Conservation (phyloP, 345 rosid genomes). For the Boechera retrofracta region DNA sequence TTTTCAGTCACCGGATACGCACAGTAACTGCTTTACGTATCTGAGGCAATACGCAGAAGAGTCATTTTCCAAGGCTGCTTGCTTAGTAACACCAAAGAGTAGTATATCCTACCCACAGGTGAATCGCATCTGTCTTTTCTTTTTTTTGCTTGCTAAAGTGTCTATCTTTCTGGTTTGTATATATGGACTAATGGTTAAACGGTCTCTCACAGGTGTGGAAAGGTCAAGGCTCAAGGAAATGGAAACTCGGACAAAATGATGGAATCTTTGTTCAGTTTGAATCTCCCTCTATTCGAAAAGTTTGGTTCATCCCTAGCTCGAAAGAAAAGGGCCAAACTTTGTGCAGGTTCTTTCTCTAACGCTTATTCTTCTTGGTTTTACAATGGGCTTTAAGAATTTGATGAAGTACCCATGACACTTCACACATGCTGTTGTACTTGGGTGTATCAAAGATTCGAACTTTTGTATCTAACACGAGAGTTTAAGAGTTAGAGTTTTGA, state of each 20-base stretch:
- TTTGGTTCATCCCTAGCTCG: conserved; percentile 90
- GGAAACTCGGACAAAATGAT: conserved; percentile 90
- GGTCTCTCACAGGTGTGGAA: conserved; percentile 75
- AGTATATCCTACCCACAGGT: conserved; percentile 96
- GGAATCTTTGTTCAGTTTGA: conserved; percentile 96
- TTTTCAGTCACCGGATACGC: conserved; percentile 91
- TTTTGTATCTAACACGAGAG: neutral
- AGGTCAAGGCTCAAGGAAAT: conserved; percentile 98
- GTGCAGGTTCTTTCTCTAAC: conserved; percentile 66
- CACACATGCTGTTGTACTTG: conserved; percentile 1
- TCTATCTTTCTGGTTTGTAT: conserved; percentile 20
- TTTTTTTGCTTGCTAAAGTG: neutral
- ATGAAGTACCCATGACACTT: conserved; percentile 8
- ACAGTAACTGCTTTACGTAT: conserved; percentile 79
- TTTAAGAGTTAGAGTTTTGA: neutral
- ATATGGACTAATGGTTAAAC: neutral
- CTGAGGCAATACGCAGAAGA: conserved; percentile 89
- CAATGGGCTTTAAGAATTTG: conserved; percentile 17
- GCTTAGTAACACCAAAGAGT: conserved; percentile 79
- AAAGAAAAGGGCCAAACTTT: conserved; percentile 77
- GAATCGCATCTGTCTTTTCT: conserved; percentile 3
- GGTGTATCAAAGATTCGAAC: neutral
- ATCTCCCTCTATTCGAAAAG: conserved; percentile 65
- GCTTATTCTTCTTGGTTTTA: conserved; percentile 5
- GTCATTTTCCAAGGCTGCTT: conserved; percentile 86